These are phyloP conservation scores for Stentor roeselii DNA, from an alignment of 73 alveolate genomes.

Conservation along the genomic window DNA sequence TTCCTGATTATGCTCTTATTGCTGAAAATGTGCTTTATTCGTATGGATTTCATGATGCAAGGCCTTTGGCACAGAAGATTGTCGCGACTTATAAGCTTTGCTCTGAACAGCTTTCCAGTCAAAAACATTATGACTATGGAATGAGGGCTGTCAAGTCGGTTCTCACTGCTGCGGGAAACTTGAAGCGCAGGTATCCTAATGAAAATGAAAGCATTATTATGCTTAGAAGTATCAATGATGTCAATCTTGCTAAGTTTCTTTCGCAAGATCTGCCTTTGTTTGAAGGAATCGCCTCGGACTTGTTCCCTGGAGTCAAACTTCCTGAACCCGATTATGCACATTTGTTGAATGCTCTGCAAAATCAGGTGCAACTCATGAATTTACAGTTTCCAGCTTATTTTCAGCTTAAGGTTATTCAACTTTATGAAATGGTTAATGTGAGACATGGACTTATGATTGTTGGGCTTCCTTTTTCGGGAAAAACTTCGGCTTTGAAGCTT, in stretches of 20 bases:
- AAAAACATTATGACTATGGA: conserved; percentile 97
- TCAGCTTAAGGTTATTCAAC: conserved; percentile 92
- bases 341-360: conserved; percentile 77
- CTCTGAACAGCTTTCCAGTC: conserved; percentile 94
- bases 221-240: conserved; percentile 98
- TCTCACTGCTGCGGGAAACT: conserved; percentile 91
- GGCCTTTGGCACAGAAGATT: conserved; percentile 88
- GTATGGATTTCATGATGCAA: conserved; percentile 94
- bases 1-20: conserved; percentile 96
- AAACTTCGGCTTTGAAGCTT: conserved; percentile 92
- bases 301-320: conserved; percentile 96
- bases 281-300: conserved; percentile 93
- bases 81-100: conserved; percentile 93
- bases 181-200: conserved; percentile 82
- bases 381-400: conserved; percentile 91
- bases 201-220: conserved; percentile 90
- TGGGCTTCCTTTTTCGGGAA: conserved; percentile 99
- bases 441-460: conserved; percentile 99
- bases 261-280: conserved; percentile 96
- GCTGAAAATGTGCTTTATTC: conserved; percentile 97
- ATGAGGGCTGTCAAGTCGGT: conserved; percentile 97
- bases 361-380: conserved; percentile 65
- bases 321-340: conserved; percentile 97
- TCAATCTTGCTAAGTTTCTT: conserved; percentile 96
- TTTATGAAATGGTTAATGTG: conserved; percentile 97